Conservation (phyloP, 1,284 basidiomycete genomes). For the Mycena citricolor region DNA sequence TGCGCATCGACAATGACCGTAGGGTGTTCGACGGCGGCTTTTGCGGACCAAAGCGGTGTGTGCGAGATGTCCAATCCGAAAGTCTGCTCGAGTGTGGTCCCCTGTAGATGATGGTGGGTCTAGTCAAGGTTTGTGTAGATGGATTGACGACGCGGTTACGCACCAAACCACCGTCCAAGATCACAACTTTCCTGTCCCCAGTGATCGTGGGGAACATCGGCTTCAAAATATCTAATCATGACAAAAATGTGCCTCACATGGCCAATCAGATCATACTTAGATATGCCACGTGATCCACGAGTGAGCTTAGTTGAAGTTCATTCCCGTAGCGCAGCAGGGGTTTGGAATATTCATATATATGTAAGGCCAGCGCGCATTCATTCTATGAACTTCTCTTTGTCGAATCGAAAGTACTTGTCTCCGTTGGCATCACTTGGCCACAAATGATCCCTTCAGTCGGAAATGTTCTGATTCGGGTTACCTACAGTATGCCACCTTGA, state of each 20-base stretch:
- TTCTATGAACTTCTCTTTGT: too few species aligned
- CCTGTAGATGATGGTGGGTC: conserved; percentile 35
- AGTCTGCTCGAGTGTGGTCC: conserved; percentile 65
- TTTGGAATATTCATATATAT: too few species aligned
- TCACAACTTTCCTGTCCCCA: conserved; percentile 22
- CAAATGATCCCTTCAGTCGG: too few species aligned
- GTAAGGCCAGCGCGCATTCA: too few species aligned
- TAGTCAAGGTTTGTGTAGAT: not conserved
- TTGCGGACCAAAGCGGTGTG: conserved; percentile 68
- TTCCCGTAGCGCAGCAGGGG: too few species aligned
- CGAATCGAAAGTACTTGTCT: too few species aligned
- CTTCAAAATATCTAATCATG: not conserved
- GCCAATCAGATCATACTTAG: not conserved
- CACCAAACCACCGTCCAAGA: conserved; percentile 64
- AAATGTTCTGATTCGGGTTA: too few species aligned
- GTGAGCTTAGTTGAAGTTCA: too few species aligned
- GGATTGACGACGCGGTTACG: too few species aligned
- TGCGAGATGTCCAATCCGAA: conserved; percentile 52
- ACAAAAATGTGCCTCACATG: not conserved
- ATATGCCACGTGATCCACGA: not conserved
- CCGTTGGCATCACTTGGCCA: too few species aligned
- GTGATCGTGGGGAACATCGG: not conserved
- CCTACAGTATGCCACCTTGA: too few species aligned
- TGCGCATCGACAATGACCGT: conserved; percentile 57
- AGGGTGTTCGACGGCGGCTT: conserved; percentile 52